Conservation (phyloP, 2,329 filamentous ascomycete species). For the Chaetomiaceae sp. region DNA sequence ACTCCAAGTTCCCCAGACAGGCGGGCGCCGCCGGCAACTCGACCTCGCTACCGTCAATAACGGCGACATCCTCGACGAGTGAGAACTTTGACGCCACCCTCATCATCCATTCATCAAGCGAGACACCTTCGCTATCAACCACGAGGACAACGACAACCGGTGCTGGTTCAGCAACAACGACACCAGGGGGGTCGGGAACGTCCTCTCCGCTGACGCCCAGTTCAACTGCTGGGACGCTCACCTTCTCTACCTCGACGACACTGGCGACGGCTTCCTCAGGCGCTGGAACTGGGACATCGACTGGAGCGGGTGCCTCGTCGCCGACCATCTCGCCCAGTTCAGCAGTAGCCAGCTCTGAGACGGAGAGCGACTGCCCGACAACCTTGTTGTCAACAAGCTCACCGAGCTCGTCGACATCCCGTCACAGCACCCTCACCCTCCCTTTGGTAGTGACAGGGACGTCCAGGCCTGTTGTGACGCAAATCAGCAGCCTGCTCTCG, state of each 20-base stretch:
- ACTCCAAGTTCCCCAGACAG: constrained; percentile 1
- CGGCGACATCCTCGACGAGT: no score
- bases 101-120: background rate
- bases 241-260: constrained; percentile 1
- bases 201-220: background rate
- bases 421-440: constrained; percentile 8
- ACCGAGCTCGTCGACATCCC: background rate
- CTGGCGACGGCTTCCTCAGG: background rate
- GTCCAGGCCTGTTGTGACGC: background rate
- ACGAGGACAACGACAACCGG: background rate
- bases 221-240: background rate
- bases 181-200: background rate
- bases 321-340: background rate
- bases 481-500: background rate
- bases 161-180: no score
- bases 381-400: background rate
- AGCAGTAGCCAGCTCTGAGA: background rate
- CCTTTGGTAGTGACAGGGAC: background rate
- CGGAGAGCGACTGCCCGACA: background rate
- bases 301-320: background rate
- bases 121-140: background rate
- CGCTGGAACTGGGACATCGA: background rate
- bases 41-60: background rate
- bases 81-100: background rate
- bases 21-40: background rate